phyloP scores from a whole-genome alignment of 2,329 filamentous ascomycete genomes.

The Waltergamsia citrina region DNA sequence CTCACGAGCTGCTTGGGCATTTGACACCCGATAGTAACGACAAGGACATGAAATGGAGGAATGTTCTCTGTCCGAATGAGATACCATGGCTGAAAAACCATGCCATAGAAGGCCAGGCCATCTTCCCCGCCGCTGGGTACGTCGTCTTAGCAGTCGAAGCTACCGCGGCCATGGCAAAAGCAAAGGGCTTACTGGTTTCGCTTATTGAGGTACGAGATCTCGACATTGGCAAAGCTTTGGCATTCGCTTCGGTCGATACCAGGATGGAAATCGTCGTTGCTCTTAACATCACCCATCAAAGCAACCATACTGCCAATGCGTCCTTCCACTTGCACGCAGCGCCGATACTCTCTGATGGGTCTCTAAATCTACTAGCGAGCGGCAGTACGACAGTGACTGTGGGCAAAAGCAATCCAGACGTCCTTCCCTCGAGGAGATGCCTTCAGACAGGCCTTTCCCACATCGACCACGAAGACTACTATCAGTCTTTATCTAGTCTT shows the following conservation, averaged over 20 bases:
- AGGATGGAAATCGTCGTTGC: constrained; percentile 13
- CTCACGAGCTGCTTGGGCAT: constrained; percentile 30
- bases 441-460: constrained; percentile 8
- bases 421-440: constrained; percentile 5
- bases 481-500: constrained; percentile 8
- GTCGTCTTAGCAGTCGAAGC: constrained; percentile 33
- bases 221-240: constrained; percentile 3
- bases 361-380: constrained; percentile 9
- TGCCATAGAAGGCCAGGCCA: constrained; percentile 36
- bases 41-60: constrained; percentile 31
- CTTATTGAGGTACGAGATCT: constrained; percentile 4
- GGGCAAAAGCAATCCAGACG: constrained; percentile 8
- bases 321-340: constrained; percentile 8
- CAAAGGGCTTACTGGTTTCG: background rate
- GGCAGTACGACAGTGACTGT: constrained; percentile 10
- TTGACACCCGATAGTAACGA: constrained; percentile 8
- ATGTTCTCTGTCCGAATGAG: constrained; percentile 34
- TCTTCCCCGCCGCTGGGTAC: constrained; percentile 36
- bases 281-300: constrained; percentile 6
- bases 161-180: background rate
- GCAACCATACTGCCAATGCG: constrained; percentile 8
- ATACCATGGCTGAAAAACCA: constrained; percentile 48
- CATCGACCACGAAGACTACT: constrained; percentile 11
- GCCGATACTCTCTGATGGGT: constrained; percentile 7
- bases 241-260: constrained; percentile 7